Conservation (phyloP, 495 filamentous ascomycete genomes). For the Hypoxylon fragiforme region DNA sequence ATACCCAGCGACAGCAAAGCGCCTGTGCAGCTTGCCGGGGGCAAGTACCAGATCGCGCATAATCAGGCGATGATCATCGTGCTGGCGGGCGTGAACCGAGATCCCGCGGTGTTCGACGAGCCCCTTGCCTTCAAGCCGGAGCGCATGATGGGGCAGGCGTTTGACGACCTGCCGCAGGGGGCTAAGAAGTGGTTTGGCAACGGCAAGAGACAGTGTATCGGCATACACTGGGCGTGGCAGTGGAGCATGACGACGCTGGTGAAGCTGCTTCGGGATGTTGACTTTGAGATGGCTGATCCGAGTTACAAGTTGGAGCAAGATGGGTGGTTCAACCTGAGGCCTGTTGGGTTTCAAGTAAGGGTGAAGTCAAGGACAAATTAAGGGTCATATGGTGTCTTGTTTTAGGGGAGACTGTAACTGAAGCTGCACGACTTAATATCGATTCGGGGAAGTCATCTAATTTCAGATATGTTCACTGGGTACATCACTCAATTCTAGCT, state of each 20-base stretch:
- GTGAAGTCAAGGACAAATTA: slow-evolving; percentile 40
- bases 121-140: slow-evolving; percentile 67
- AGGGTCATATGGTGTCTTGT: not conserved
- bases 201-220: slow-evolving; percentile 68
- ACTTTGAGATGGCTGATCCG: slow-evolving; percentile 61
- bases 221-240: slow-evolving; percentile 69
- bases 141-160: slow-evolving; percentile 66
- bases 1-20: slow-evolving; percentile 52
- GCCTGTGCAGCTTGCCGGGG: slow-evolving; percentile 54
- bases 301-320: slow-evolving; percentile 57
- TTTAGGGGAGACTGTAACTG: no score
- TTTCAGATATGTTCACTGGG: no score
- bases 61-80: slow-evolving; percentile 65
- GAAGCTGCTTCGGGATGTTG: slow-evolving; percentile 62
- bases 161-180: slow-evolving; percentile 58
- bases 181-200: slow-evolving; percentile 75
- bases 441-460: no score
- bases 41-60: slow-evolving; percentile 67
- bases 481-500: no score
- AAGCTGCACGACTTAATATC: not conserved
- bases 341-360: slow-evolving; percentile 45
- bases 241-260: slow-evolving; percentile 59
- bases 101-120: slow-evolving; percentile 66
- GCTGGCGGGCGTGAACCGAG: slow-evolving; percentile 63
- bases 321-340: slow-evolving; percentile 53